phyloP scores from a whole-genome alignment of 2,329 filamentous ascomycete species.

The Eurotiales sp. region DNA sequence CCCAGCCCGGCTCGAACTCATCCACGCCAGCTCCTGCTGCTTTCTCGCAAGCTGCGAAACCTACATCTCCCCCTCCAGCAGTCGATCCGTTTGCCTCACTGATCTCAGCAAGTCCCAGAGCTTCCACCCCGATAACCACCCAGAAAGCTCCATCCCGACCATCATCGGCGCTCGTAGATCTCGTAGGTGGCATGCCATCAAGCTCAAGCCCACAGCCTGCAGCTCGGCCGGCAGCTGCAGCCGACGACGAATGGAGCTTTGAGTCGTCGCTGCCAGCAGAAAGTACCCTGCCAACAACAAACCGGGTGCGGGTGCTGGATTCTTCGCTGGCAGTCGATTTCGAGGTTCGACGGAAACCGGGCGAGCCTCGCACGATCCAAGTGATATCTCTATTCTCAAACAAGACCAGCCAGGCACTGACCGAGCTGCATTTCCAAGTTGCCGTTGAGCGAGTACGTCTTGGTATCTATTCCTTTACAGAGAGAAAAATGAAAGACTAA shows the following conservation, averaged over 20 bases:
- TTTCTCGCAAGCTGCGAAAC: conserved; percentile 33
- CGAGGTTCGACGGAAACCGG: conserved; percentile 58
- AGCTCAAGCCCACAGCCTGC: conserved; percentile 9
- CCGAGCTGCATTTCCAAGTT: conserved; percentile 82
- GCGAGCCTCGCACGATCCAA: conserved; percentile 56
- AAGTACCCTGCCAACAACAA: conserved; percentile 54
- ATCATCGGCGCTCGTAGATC: conserved; percentile 11
- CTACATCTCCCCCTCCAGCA: conserved; percentile 37
- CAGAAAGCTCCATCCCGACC: conserved; percentile 16
- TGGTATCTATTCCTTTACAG: conserved; percentile 3
- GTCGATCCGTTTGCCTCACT: conserved; percentile 61
- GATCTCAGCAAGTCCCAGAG: conserved; percentile 49
- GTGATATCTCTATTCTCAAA: conserved; percentile 83
- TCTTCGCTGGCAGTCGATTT: conserved; percentile 70
- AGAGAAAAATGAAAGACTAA: background rate
- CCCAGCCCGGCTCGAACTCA: conserved; percentile 46
- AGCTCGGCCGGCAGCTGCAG: conserved; percentile 22
- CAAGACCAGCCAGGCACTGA: conserved; percentile 65
- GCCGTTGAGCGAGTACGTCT: conserved; percentile 81
- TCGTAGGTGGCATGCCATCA: conserved; percentile 15
- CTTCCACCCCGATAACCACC: conserved; percentile 38
- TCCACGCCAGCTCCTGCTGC: conserved; percentile 46
- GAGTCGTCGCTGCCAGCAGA: conserved; percentile 72
- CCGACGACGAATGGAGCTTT: conserved; percentile 92
- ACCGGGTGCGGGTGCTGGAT: conserved; percentile 65